Evolutionary conservation across 441 rosid genomes (phyloP).

Genomic region (Theobroma grandiflorum): DNA sequence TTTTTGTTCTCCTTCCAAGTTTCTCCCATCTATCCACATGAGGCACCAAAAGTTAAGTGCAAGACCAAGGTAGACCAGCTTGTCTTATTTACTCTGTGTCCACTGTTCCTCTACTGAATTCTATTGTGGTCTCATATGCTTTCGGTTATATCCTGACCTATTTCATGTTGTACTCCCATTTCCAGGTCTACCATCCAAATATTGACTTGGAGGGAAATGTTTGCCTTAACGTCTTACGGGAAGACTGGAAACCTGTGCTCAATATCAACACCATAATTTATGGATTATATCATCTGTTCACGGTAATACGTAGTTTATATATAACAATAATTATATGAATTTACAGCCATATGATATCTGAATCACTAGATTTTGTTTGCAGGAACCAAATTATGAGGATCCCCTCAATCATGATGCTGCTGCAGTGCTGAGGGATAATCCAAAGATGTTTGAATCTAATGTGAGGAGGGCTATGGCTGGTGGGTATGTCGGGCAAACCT

Average conservation of each 20-base stretch:
- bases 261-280: conserved; percentile 91
- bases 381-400: conserved; percentile 95
- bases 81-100: not conserved
- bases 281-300: conserved; percentile 91
- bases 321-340: not conserved
- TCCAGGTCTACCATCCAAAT: conserved; percentile 92
- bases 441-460: conserved; percentile 73
- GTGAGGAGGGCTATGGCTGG: conserved; percentile 89
- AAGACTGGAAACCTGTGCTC: conserved; percentile 98
- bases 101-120: not conserved
- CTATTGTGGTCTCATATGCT: not conserved
- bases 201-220: conserved; percentile 97
- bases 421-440: conserved; percentile 83
- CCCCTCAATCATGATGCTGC: conserved; percentile 97
- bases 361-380: conserved; percentile 17
- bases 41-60: conserved; percentile 97
- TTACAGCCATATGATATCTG: conserved; percentile 16
- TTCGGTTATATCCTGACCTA: not conserved
- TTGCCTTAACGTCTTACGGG: conserved; percentile 88
- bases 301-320: conserved; percentile 49
- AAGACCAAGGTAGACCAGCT: conserved; percentile 76
- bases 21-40: conserved; percentile 88
- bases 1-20: conserved; percentile 86
- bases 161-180: conserved; percentile 21
- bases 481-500: conserved; percentile 80